Evolutionary conservation across 179 eudicot species (phyloP).

Genomic region (Amaranthus tricolor): DNA sequence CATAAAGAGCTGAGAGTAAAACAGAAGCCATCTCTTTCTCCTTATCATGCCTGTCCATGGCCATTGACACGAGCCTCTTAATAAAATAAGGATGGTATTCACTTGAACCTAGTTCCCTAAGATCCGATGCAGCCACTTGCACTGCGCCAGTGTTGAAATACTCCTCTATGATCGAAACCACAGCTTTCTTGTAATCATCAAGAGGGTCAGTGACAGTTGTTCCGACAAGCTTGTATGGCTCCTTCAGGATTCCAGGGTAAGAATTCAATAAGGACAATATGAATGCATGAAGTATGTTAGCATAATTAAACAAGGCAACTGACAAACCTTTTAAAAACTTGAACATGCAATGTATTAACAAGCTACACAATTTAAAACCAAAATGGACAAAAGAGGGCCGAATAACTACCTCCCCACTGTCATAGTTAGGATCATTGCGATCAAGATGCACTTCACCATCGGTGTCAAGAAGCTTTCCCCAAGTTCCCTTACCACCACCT

Average conservation of each 20-base stretch:
- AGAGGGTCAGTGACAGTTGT: conserved; percentile 72
- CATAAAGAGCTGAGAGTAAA: conserved; percentile 83
- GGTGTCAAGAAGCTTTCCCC: conserved; percentile 92
- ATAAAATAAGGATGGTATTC: conserved; percentile 91
- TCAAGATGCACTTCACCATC: conserved; percentile 67
- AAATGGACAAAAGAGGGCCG: not conserved
- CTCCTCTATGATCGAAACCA: conserved; percentile 82
- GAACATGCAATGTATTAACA: not conserved
- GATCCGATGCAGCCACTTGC: conserved; percentile 75
- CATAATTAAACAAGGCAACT: not conserved
- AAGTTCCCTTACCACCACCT: conserved; percentile 93
- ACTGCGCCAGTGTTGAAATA: conserved; percentile 83
- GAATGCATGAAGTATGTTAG: not conserved
- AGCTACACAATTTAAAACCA: not conserved
- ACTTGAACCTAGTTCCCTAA: conserved; percentile 73
- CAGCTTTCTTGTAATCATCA: conserved; percentile 95
- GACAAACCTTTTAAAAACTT: not conserved
- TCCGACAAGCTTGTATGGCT: conserved; percentile 86
- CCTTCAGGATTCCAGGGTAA: conserved; percentile 41
- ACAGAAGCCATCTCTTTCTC: conserved; percentile 99
- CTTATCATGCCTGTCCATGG: conserved; percentile 96
- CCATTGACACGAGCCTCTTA: conserved; percentile 86
- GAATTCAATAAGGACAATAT: not conserved
- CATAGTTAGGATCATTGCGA: conserved; percentile 92
- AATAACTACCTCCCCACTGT: conserved; percentile 80